Evolutionary conservation across 1,139 yeast species (phyloP).

Genomic region (Pichia sp.): DNA sequence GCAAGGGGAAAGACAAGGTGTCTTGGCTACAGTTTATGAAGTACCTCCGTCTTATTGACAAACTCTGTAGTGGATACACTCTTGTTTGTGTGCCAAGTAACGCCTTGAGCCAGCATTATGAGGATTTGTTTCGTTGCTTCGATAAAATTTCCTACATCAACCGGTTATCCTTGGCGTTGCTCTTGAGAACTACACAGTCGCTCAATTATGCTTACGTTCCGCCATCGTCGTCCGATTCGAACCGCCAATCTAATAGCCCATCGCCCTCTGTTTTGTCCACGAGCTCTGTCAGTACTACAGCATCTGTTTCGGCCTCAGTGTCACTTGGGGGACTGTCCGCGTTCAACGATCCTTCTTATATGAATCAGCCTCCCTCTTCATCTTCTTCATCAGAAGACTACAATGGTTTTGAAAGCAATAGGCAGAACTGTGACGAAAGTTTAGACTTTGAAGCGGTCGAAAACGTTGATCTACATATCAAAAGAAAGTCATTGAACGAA

Average conservation of each 20-base stretch:
- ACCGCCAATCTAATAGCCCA: background rate
- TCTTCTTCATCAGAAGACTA: background rate
- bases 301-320: no score
- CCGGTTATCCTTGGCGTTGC: conserved; percentile 24
- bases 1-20: conserved; percentile 31
- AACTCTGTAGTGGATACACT: conserved; percentile 21
- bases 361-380: background rate
- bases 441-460: conserved; percentile 1
- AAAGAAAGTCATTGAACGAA: conserved; percentile 6
- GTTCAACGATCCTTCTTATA: background rate
- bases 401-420: background rate
- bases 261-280: background rate
- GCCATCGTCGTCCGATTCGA: background rate
- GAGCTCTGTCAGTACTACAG: background rate
- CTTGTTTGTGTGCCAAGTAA: conserved; percentile 26
- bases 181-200: conserved; percentile 17
- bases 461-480: conserved; percentile 1
- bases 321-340: no score
- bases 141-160: conserved; percentile 25
- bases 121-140: conserved; percentile 29
- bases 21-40: conserved; percentile 32
- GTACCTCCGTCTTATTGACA: conserved; percentile 24
- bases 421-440: background rate
- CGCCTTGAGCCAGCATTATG: conserved; percentile 22
- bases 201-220: conserved; percentile 1